Percentiles rank a stretch among this genome's conserved stretches.
phyloP scores from a whole-genome alignment of 345 rosid species.

The Lepidium aucheri region DNA sequence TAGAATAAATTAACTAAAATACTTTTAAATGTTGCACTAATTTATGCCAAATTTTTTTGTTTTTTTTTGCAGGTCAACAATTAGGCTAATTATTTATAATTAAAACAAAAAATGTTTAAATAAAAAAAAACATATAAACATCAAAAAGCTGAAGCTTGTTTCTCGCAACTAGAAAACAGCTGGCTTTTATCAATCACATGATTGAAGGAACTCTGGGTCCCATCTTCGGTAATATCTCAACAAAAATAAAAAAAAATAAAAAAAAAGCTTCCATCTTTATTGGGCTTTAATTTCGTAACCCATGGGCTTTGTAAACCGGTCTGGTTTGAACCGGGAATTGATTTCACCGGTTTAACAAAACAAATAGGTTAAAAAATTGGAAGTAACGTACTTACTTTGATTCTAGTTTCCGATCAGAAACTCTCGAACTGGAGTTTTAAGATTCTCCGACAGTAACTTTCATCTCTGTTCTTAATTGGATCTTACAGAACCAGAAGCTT shows the following conservation, averaged over 20 bases:
- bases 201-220: slow-evolving; percentile 10
- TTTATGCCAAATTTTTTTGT: background rate
- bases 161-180: slow-evolving; percentile 10
- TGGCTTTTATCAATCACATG: slow-evolving; percentile 4
- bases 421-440: background rate
- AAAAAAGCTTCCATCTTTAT: background rate
- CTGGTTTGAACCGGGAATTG: background rate
- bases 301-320: background rate
- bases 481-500: background rate
- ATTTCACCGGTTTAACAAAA: background rate
- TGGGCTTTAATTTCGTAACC: background rate
- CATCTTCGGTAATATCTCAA: background rate
- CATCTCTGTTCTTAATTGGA: background rate
- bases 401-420: slow-evolving; percentile 5
- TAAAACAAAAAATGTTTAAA: background rate
- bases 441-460: background rate
- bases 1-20: background rate
- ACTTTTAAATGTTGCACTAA: background rate
- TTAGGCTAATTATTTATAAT: background rate
- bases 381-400: background rate
- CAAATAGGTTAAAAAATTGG: background rate
- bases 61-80: background rate
- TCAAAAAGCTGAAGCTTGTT: slow-evolving; percentile 11
- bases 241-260: background rate
- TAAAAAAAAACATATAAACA: background rate